Base-by-base conservation (phyloP, 805 yeast species). In the Sugiyamaella floridensis region DNA sequence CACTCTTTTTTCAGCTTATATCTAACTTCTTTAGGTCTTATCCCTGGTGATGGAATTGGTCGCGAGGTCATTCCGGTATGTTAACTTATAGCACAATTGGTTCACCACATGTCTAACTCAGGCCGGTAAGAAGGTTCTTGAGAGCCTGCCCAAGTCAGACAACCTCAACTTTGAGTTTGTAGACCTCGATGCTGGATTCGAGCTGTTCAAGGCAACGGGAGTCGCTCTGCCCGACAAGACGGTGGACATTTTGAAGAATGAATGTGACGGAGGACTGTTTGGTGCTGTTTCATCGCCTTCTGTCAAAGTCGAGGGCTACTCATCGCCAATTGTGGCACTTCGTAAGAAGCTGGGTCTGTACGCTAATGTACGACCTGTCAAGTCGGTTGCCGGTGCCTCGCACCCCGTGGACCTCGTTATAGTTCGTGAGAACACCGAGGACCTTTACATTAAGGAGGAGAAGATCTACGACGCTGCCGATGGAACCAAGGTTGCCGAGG, bases 1-100 rank as follows among this genome's bases (percentile, higher is more conserved):
- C 26, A 22, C 26, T 22, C n/a, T 22, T 22, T 22, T 22, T 22
- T 22, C 26, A 22, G 26, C 26, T 22, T 22, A 22, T 4, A 22
- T 3, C 26, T 22, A 22, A 22, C 26, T 22, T 22, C 26, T 22
- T 22, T 43, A 49, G 85, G 87, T 55, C 78, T 93, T 66, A 90
- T 93, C 62, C 97, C 99, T 49, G 99, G 99, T 68, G 99, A 93
- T 70, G 99, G 99, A 60, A 93, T 93, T 62, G 99, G 99, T 52
- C 82, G 86, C 65, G 99, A 93, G 73, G 99, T 93, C 46, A 90
- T 93, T 55, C 99, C 99, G 56, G 52, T 48, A 43, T 20, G 51
- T 48, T 57, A 10, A 65, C 28, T 11, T 40, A 15, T 12, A 34
- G 3, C 22, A 15, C 20, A 43, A 10, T 14, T n/a, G 26, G 2